Conservation (phyloP, 2,329 filamentous ascomycete species). For the Cordyceps farinosa region DNA sequence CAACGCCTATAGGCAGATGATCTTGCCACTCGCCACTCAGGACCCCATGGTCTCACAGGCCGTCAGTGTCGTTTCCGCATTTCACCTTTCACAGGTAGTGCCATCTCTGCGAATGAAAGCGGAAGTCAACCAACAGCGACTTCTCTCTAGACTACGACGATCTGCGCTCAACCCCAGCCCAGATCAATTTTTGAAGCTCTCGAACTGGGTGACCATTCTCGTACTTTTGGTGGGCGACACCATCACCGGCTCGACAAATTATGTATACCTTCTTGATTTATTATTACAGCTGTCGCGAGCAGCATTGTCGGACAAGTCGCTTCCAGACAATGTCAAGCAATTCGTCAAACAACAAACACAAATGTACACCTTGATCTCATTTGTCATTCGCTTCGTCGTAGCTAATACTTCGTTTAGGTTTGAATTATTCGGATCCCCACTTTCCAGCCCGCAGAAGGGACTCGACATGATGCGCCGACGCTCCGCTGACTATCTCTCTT, state of each 20-base stretch:
- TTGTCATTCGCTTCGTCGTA: background rate
- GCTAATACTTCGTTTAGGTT: conserved; percentile 23
- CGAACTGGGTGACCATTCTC: conserved; percentile 35
- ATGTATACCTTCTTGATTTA: conserved; percentile 35
- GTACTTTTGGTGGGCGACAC: conserved; percentile 40
- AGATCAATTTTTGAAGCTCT: conserved; percentile 33
- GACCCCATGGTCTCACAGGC: conserved; percentile 34
- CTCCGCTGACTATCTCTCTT: conserved; percentile 27
- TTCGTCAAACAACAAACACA: conserved; percentile 33
- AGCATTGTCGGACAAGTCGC: conserved; percentile 21
- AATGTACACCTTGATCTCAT: conserved; percentile 24
- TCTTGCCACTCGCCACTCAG: conserved; percentile 38
- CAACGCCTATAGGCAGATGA: conserved; percentile 38
- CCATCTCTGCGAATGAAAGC: conserved; percentile 31
- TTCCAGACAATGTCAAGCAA: conserved; percentile 21
- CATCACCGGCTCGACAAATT: conserved; percentile 38
- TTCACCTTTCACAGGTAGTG: conserved; percentile 33
- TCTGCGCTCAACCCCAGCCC: conserved; percentile 29
- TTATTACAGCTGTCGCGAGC: conserved; percentile 29
- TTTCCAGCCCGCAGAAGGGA: conserved; percentile 28
- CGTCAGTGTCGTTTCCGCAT: conserved; percentile 37
- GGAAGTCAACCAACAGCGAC: conserved; percentile 32
- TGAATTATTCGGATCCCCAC: conserved; percentile 29
- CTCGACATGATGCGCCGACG: conserved; percentile 23
- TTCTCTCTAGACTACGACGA: conserved; percentile 33